Conservation (phyloP, 192 early-diverging fungal species). For the Entophlyctis luteolus region DNA sequence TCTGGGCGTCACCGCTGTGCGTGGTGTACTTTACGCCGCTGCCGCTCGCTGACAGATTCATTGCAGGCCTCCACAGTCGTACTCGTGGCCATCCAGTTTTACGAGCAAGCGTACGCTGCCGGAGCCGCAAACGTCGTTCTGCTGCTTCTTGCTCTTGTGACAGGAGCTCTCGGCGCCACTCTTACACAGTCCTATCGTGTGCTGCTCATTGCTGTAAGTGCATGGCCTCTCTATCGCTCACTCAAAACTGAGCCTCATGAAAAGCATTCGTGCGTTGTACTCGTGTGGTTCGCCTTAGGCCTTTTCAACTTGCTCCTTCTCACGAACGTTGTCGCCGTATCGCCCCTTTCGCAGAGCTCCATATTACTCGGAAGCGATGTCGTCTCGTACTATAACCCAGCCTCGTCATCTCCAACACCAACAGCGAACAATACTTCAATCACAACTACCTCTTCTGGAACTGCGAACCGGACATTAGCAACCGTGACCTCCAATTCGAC, state of each 20-base stretch:
- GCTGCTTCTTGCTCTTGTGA: background rate
- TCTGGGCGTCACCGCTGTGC: too few species aligned
- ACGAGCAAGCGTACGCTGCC: conserved; percentile 8
- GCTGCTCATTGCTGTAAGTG: background rate
- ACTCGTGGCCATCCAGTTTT: conserved; percentile 2
- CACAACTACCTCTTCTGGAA: background rate
- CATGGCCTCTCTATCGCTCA: too few species aligned
- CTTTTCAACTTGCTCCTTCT: conserved; percentile 12
- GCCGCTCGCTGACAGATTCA: too few species aligned
- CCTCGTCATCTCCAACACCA: background rate
- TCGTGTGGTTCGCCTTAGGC: conserved; percentile 14
- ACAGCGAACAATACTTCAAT: background rate
- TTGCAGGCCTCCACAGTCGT: too few species aligned
- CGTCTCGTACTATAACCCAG: background rate
- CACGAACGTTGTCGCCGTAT: background rate
- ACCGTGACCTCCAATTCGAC: too few species aligned
- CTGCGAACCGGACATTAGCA: too few species aligned
- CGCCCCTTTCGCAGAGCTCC: background rate
- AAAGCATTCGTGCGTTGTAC: conserved; percentile 1
- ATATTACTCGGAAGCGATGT: conserved; percentile 1
- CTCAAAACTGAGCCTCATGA: too few species aligned
- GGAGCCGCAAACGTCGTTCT: background rate
- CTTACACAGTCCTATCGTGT: background rate
- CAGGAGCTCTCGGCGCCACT: background rate
- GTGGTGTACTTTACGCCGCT: too few species aligned